Evolutionary conservation across 345 rosid species (phyloP), one percentile per base, ranked within the genome.

Genomic region (Capsella bursapastoris): DNA sequence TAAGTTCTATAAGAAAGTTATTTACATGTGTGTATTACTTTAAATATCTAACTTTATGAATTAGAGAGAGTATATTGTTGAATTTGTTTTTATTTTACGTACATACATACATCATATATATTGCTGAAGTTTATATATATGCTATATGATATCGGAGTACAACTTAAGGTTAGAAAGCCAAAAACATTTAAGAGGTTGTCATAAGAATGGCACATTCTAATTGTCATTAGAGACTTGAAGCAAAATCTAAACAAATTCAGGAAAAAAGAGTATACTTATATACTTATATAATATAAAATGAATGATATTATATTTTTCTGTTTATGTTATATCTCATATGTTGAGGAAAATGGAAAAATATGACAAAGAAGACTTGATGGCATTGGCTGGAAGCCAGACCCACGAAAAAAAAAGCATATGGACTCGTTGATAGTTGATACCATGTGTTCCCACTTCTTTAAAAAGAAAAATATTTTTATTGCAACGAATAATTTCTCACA

Each of bases 341-440:
- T 15, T 59, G 31, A 3, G n/a, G 28, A 41, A 71, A 37, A 43
- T 40, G 52, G 62, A 48, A 49, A 38, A 27, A 57, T 6, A 41
- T 66, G 78, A 66, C 72, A 31, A 67, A 29, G 73, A 57, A 48
- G 73, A 66, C 59, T 49, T 67, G 78, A 49, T 67, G 78, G 73
- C 63, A 75, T 68, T 59, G 60, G 68, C 79, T 75, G 78, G 78
- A 67, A 67, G 41, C 55, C 67, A 57, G 66, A 56, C 65, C 72
- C 66, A 65, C 59, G 64, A 64, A 35, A 6, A 64, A 45, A 6
- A 73, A 55, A 64, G 15, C 69, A 62, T 40, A 62, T 40, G 32
- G 35, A 40, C 35, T 62, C 4, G 52, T 22, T 72, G 70, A 53
- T 53, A 12, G 16, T 53, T 53, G 35, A 41, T 63, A 44, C 58